phyloP scores from a whole-genome alignment of 768 basidiomycete species.

The Chiua virens region DNA sequence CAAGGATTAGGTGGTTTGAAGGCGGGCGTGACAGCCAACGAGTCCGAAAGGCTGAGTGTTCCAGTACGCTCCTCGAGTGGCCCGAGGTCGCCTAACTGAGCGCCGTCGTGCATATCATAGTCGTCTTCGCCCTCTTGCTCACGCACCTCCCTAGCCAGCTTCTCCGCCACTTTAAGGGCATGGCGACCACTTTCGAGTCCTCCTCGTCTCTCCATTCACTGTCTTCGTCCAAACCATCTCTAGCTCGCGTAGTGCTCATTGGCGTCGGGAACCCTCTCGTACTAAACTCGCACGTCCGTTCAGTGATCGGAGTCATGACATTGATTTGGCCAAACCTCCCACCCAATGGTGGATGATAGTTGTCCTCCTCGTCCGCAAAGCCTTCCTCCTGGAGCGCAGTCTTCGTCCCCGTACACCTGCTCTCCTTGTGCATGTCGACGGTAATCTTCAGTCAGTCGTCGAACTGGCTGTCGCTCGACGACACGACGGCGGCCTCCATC shows the following conservation, averaged over 20 bases:
- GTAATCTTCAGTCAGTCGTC: slow-evolving; percentile 31
- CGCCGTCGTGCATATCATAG: slow-evolving; percentile 6
- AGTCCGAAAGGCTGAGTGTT: slow-evolving; percentile 63
- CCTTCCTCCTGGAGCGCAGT: slow-evolving; percentile 29
- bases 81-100: slow-evolving; percentile 14
- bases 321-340: slow-evolving; percentile 81
- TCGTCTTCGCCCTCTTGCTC: slow-evolving; percentile 24
- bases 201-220: slow-evolving; percentile 17
- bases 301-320: slow-evolving; percentile 97
- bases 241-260: slow-evolving; percentile 48
- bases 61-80: slow-evolving; percentile 61
- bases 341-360: slow-evolving; percentile 51
- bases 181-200: slow-evolving; percentile 37
- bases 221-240: slow-evolving; percentile 32
- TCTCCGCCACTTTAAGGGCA: slow-evolving; percentile 56
- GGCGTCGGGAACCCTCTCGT: slow-evolving; percentile 45
- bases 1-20: slow-evolving; percentile 86
- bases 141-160: slow-evolving; percentile 51
- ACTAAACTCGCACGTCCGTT: slow-evolving; percentile 87
- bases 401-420: slow-evolving; percentile 20
- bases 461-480: slow-evolving; percentile 34
- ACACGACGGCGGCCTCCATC: slow-evolving; percentile 24
- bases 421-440: slow-evolving; percentile 11
- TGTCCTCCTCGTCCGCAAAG: slow-evolving; percentile 28
- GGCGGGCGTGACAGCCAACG: slow-evolving; percentile 56